Percentiles rank a stretch among this genome's conserved stretches.
Evolutionary conservation across 2,329 filamentous ascomycete species (phyloP).

Genomic region (Calonectria hongkongensis): DNA sequence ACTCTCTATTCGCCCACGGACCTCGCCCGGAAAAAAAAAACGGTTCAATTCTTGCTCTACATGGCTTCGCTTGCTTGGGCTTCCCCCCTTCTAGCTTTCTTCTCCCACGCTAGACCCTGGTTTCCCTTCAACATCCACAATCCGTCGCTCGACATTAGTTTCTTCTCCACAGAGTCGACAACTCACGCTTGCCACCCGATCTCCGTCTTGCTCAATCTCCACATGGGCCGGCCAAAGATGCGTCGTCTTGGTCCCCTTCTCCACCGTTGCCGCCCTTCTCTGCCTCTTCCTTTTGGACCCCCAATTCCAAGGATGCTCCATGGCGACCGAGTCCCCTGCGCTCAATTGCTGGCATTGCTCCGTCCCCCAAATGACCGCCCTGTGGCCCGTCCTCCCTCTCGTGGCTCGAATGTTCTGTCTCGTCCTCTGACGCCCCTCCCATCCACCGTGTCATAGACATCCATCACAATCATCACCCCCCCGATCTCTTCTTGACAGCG

Average conservation of each 20-base stretch:
- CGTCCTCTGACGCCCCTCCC: conserved; percentile 39
- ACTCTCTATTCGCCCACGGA: conserved; percentile 47
- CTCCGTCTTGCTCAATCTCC: conserved; percentile 45
- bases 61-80: conserved; percentile 31
- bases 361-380: not conserved
- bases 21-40: conserved; percentile 21
- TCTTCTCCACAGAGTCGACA: conserved; percentile 46
- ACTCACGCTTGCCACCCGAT: conserved; percentile 45
- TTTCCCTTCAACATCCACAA: conserved; percentile 47
- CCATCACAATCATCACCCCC: conserved; percentile 27
- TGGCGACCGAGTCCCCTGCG: conserved; percentile 37
- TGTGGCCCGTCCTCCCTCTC: conserved; percentile 22
- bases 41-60: conserved; percentile 27
- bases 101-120: conserved; percentile 45
- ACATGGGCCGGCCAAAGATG: conserved; percentile 38
- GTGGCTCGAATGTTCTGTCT: conserved; percentile 35
- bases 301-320: conserved; percentile 29
- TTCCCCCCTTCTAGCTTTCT: conserved; percentile 35
- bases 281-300: conserved; percentile 5
- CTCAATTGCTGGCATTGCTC: conserved; percentile 38
- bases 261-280: conserved; percentile 40
- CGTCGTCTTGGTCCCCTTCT: conserved; percentile 30
- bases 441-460: conserved; percentile 29
- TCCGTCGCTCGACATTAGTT: conserved; percentile 44
- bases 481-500: conserved; percentile 37